Evolutionary conservation across 768 basidiomycete genomes (phyloP), one percentile per base, ranked within the genome.

Genomic region (Collybia mongolica): DNA sequence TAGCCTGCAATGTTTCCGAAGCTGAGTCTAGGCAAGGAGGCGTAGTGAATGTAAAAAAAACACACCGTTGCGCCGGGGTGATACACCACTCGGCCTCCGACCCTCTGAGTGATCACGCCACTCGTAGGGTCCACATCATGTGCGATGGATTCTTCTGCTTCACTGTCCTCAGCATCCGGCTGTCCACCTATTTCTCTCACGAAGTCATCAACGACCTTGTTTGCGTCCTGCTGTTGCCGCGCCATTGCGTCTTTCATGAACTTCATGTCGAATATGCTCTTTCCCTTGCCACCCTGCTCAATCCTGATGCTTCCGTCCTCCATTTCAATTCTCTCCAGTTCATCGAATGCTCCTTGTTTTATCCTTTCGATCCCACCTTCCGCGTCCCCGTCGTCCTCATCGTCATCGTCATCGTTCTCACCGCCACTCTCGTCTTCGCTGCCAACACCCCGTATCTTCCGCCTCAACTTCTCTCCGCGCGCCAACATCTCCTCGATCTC

Each of bases 171-270:
- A 3, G 51, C 59, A 4, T 63, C 69, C 15, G 39, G 37, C 14
- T 46, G 50, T 0, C 65, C 74, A 28, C 80, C 82, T 60, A 97
- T 72, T 59, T 92, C 90, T 54, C 72, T 73, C 54, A 83, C 69
- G 52, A 96, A 83, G 58, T 90, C 88, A 49, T 90, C 88, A 4
- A 79, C 83, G 55, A 83, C 77, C 49, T 76, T 76, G 51, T 85
- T 74, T 1, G 80, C 82, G 46, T 76, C 74, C 7, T 65, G 72
- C 57, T 79, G 70, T 49, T 85, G 79, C 55, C 91, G 75, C 4
- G 81, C 81, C 72, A 88, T 84, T 0, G 93, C 95, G 40, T 94
- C 88, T 66, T 89, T 87, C 96, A 99, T 99, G 69, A 98, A 99
- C 71, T 97, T 98, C 97, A 98, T 98, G 55, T 83, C 79, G 64